These are phyloP conservation scores for Ogataea parapolymorpha DNA, from an alignment of 805 yeast species.

Conservation along the genomic window DNA sequence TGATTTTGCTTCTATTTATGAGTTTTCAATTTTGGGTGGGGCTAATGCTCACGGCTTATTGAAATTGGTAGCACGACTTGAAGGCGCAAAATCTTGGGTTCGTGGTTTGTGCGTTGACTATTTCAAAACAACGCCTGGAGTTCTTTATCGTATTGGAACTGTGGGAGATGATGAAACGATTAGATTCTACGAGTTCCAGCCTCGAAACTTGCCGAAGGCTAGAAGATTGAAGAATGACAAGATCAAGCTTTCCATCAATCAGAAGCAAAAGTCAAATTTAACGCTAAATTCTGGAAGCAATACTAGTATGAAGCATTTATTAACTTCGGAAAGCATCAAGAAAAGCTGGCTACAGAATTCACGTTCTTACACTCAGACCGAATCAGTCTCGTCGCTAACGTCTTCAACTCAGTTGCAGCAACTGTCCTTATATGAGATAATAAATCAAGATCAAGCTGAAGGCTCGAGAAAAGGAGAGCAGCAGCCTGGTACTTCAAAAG, in stretches of 20 bases:
- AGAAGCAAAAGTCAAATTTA: constrained; percentile 13
- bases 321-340: constrained; percentile 12
- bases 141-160: constrained; percentile 46
- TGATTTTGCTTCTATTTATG: constrained; percentile 45
- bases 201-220: constrained; percentile 38
- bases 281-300: constrained; percentile 14
- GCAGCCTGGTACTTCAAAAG: neutral
- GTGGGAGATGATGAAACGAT: constrained; percentile 56
- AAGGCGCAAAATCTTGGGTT: constrained; percentile 55
- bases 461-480: neutral
- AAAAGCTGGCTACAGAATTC: constrained; percentile 13
- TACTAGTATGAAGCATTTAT: constrained; percentile 9
- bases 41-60: constrained; percentile 20
- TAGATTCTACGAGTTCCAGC: constrained; percentile 53
- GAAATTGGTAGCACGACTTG: constrained; percentile 30
- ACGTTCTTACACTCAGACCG: constrained; percentile 17
- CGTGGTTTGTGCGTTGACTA: constrained; percentile 43
- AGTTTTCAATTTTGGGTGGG: constrained; percentile 23
- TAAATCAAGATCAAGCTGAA: constrained; percentile 21
- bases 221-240: constrained; percentile 20
- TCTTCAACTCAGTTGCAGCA: constrained; percentile 25
- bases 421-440: constrained; percentile 26
- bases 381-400: constrained; percentile 30
- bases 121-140: constrained; percentile 29
- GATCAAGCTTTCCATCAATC: constrained; percentile 9